Percentiles rank a stretch among this genome's conserved stretches.
Evolutionary conservation across 164 flowering plant genomes (phyloP).

Genomic region (Piper longum): DNA sequence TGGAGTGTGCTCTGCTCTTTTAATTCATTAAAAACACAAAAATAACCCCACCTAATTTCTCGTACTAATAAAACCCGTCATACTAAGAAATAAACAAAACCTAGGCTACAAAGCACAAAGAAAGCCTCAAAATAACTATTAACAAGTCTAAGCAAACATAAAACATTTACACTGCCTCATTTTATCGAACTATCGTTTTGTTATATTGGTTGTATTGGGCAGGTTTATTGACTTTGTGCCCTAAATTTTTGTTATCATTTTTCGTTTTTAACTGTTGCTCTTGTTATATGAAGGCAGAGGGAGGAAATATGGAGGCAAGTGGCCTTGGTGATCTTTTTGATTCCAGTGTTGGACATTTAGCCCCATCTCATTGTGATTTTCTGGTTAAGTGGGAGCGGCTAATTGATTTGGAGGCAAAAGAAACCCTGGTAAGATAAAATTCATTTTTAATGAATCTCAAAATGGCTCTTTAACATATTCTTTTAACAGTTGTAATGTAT

Average conservation of each 20-base stretch:
- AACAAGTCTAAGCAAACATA: too few relatives aligned
- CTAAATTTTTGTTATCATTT: too few relatives aligned
- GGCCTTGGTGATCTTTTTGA: slow-evolving; percentile 70
- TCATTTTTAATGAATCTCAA: not conserved
- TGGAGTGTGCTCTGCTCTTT: too few relatives aligned
- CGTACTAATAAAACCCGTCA: too few relatives aligned
- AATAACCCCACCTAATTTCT: too few relatives aligned
- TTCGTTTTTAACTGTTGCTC: not conserved
- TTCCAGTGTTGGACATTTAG: slow-evolving; percentile 49
- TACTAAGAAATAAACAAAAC: too few relatives aligned
- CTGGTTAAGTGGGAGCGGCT: slow-evolving; percentile 72
- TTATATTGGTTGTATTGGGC: not conserved
- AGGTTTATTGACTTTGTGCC: not conserved
- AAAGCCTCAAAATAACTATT: too few relatives aligned
- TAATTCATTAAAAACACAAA: too few relatives aligned
- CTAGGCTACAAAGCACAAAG: too few relatives aligned
- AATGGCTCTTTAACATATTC: not conserved
- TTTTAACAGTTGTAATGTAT: slow-evolving; percentile 1
- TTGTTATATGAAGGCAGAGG: slow-evolving; percentile 46
- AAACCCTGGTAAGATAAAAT: slow-evolving; percentile 33
- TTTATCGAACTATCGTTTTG: too few relatives aligned
- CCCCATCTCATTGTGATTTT: slow-evolving; percentile 44
- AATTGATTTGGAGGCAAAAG: slow-evolving; percentile 87
- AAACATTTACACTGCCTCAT: too few relatives aligned
- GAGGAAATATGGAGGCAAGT: slow-evolving; percentile 68